Conservation (phyloP, 2,329 filamentous ascomycete genomes). For the Metarhizium album region DNA sequence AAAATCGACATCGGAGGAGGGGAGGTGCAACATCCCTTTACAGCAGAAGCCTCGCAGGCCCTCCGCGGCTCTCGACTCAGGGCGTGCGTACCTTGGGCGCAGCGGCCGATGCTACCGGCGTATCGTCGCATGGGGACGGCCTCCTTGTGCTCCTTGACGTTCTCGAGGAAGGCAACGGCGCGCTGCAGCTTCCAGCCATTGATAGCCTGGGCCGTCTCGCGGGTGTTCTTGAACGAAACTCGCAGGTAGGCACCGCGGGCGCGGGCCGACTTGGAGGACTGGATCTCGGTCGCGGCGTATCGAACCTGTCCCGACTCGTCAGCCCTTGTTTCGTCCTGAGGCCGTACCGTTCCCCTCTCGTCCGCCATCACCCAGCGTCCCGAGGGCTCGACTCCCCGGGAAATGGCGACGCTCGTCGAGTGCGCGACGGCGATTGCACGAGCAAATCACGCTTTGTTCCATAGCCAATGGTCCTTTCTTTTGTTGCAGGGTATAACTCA, state of each 20-base stretch:
- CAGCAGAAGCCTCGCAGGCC: no score
- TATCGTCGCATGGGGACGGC: slow-evolving; percentile 97
- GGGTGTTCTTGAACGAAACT: slow-evolving; percentile 99
- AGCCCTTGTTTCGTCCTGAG: slow-evolving; percentile 7
- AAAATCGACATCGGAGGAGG: no score
- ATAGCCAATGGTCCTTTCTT: neutral
- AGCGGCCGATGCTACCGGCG: slow-evolving; percentile 88
- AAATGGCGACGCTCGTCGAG: neutral
- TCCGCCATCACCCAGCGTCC: neutral
- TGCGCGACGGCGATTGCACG: neutral
- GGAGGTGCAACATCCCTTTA: no score
- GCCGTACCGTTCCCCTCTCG: no score
- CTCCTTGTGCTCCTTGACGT: slow-evolving; percentile 95
- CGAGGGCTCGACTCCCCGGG: neutral
- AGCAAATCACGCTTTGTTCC: neutral
- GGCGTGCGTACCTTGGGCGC: slow-evolving; percentile 93
- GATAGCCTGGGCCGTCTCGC: slow-evolving; percentile 98
- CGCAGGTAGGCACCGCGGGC: slow-evolving; percentile 97
- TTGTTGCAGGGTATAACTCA: slow-evolving; percentile 27
- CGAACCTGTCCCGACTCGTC: slow-evolving; percentile 56
- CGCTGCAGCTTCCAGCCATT: slow-evolving; percentile 98
- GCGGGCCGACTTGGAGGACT: slow-evolving; percentile 87
- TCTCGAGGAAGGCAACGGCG: slow-evolving; percentile 93
- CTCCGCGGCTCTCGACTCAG: neutral
- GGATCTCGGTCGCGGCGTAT: slow-evolving; percentile 87